Conservation (phyloP, 805 yeast genomes). For the Teunomyces pallodes region DNA sequence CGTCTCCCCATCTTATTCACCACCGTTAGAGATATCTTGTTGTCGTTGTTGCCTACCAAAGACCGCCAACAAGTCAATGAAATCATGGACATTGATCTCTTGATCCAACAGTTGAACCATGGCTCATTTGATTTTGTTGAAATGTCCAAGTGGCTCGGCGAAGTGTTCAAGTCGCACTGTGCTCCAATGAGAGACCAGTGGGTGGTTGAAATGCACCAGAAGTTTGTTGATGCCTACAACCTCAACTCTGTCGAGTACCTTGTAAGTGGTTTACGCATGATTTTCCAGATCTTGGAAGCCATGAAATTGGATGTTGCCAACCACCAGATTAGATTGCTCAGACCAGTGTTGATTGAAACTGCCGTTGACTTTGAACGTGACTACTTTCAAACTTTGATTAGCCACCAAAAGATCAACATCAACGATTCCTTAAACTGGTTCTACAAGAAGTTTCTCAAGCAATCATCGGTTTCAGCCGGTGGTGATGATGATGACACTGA, state of each 20-base stretch:
- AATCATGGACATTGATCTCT: slow-evolving; percentile 71
- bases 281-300: slow-evolving; percentile 83
- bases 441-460: slow-evolving; percentile 31
- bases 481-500: slow-evolving; percentile 6
- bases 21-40: slow-evolving; percentile 73
- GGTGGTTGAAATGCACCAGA: slow-evolving; percentile 77
- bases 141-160: slow-evolving; percentile 71
- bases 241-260: slow-evolving; percentile 47
- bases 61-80: slow-evolving; percentile 67
- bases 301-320: slow-evolving; percentile 95
- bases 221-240: slow-evolving; percentile 51
- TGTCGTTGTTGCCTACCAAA: slow-evolving; percentile 72
- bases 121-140: slow-evolving; percentile 71
- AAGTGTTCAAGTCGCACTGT: slow-evolving; percentile 81
- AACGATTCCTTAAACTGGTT: slow-evolving; percentile 68
- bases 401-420: slow-evolving; percentile 58
- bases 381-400: slow-evolving; percentile 58
- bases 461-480: neutral
- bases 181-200: slow-evolving; percentile 93
- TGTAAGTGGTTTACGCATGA: slow-evolving; percentile 72
- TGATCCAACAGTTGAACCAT: slow-evolving; percentile 70
- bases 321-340: slow-evolving; percentile 81
- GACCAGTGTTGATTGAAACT: slow-evolving; percentile 82
- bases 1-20: slow-evolving; percentile 68
- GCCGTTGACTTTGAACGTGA: slow-evolving; percentile 88